Evolutionary conservation across 2,329 filamentous ascomycete genomes (phyloP).

Genomic region (Aureobasidium lini): DNA sequence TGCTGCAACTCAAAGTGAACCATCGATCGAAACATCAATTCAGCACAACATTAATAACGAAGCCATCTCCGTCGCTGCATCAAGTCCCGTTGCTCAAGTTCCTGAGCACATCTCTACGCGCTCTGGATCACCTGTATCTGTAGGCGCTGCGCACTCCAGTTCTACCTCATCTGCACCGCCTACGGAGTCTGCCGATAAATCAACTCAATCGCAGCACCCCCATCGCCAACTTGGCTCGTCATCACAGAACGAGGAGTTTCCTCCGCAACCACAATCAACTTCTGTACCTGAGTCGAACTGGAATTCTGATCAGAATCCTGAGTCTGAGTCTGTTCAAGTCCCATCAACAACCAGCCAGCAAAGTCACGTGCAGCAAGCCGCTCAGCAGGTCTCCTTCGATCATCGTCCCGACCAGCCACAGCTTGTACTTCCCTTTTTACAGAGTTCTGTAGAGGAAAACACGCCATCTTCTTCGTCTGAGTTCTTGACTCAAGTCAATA

Average conservation of each 20-base stretch:
- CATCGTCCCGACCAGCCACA: conserved; percentile 9
- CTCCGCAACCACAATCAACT: background rate
- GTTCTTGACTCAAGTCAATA: background rate
- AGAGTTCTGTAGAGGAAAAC: background rate
- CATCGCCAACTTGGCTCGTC: background rate
- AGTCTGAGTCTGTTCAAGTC: background rate
- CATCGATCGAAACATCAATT: background rate
- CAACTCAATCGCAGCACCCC: background rate
- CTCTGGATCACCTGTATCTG: background rate
- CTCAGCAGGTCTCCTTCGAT: conserved; percentile 8
- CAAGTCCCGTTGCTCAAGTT: background rate
- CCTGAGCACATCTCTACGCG: background rate
- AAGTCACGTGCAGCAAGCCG: conserved; percentile 8
- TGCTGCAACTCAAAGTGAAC: conserved; percentile 1
- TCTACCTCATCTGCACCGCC: conserved; percentile 7
- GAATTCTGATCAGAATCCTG: background rate
- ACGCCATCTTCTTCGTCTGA: background rate
- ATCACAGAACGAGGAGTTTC: background rate
- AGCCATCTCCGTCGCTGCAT: background rate
- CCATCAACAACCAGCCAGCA: background rate
- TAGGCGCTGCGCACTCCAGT: conserved; percentile 5
- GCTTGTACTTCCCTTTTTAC: background rate
- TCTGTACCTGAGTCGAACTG: background rate
- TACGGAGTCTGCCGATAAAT: conserved; percentile 1
- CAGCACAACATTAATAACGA: background rate